Percentiles rank a stretch among this genome's conserved stretches.
phyloP scores from a whole-genome alignment of 2,329 filamentous ascomycete species.

The Paracorniculantispora psalliotae region DNA sequence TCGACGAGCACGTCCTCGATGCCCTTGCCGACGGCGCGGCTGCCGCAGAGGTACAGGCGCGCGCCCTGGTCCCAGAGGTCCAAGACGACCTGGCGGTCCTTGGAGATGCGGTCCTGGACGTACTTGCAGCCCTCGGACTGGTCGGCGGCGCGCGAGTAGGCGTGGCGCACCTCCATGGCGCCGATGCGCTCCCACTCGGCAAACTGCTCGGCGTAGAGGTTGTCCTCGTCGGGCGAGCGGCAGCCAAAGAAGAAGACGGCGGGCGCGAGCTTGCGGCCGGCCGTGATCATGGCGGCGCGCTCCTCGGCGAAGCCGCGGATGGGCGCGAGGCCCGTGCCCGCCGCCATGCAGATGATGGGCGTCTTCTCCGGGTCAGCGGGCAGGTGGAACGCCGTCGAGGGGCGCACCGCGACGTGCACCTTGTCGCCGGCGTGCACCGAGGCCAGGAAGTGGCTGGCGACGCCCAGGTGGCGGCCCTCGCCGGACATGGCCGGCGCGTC shows the following conservation, averaged over 20 bases:
- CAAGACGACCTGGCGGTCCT: constrained; percentile 31
- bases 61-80: constrained; percentile 40
- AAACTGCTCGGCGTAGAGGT: constrained; percentile 56
- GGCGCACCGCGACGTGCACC: constrained; percentile 46
- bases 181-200: constrained; percentile 55
- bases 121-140: constrained; percentile 43
- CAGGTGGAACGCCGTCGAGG: constrained; percentile 43
- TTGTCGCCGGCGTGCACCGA: constrained; percentile 39
- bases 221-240: constrained; percentile 42
- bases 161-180: constrained; percentile 55
- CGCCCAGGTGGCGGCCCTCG: constrained; percentile 49
- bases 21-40: constrained; percentile 43
- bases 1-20: constrained; percentile 37
- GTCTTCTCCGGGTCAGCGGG: constrained; percentile 40
- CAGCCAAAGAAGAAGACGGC: constrained; percentile 48
- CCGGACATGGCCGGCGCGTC: constrained; percentile 49
- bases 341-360: constrained; percentile 47
- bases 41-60: constrained; percentile 62
- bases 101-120: constrained; percentile 41
- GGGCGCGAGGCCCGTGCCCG: constrained; percentile 54
- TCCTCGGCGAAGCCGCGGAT: constrained; percentile 62
- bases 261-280: constrained; percentile 50
- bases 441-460: constrained; percentile 57
- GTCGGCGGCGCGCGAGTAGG: constrained; percentile 42
- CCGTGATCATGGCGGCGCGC: constrained; percentile 45